A percentile compares a stretch with the other conserved stretches of the same genome.
Evolutionary conservation across 176 grass and related monocot species (phyloP).

Genomic region (Metroxylon sagu): DNA sequence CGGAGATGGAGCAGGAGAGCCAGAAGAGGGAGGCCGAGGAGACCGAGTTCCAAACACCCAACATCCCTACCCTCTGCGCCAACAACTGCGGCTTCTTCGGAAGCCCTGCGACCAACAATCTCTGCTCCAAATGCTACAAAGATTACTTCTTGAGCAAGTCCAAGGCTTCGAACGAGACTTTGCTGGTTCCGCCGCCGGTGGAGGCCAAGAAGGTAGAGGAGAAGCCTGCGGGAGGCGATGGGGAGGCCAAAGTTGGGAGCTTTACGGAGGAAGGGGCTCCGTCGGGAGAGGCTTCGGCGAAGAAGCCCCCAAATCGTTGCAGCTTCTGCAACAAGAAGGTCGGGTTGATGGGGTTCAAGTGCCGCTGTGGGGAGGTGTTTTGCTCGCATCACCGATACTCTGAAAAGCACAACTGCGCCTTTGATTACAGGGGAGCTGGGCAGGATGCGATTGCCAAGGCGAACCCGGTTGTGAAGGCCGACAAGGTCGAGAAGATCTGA

Average conservation of each 20-base stretch:
- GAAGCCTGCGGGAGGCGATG: neutral
- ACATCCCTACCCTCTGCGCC: conserved; percentile 33
- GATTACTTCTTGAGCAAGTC: conserved; percentile 26
- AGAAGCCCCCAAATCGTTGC: conserved; percentile 14
- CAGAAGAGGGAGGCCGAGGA: conserved; percentile 20
- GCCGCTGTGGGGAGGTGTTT: conserved; percentile 60
- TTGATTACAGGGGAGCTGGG: conserved; percentile 43
- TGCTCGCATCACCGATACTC: conserved; percentile 57
- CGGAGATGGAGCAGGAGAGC: conserved; percentile 35
- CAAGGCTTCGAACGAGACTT: conserved; percentile 24
- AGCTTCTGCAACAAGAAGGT: conserved; percentile 35
- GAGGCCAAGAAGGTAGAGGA: conserved; percentile 12
- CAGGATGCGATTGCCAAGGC: conserved; percentile 47
- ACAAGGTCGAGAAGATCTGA: conserved; percentile 66
- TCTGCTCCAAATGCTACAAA: conserved; percentile 63
- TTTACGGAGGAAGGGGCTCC: neutral
- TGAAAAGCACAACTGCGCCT: conserved; percentile 51
- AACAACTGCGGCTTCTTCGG: conserved; percentile 75
- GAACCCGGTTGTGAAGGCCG: conserved; percentile 47
- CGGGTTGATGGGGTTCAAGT: conserved; percentile 60
- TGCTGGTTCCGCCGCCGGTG: neutral
- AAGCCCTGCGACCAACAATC: conserved; percentile 29
- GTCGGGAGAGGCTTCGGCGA: neutral
- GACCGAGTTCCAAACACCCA: neutral
- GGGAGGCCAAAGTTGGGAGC: neutral